A percentile compares a stretch with the other conserved stretches of the same genome.
Conservation (phyloP, 345 rosid species). For the Eucalyptus decipiens region DNA sequence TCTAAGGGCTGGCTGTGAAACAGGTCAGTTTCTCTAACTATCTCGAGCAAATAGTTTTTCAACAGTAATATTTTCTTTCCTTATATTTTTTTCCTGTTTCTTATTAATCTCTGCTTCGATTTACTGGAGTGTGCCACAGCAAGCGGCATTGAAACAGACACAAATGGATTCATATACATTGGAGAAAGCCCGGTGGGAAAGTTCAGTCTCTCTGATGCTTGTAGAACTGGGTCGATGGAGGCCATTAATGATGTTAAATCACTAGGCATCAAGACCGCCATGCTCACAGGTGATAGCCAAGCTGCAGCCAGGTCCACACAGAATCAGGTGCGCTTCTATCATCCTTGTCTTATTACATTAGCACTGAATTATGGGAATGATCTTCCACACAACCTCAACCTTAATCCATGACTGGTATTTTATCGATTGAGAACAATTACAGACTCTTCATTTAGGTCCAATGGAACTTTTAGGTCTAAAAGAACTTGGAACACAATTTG, state of each 20-base stretch:
- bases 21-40: conserved; percentile 14
- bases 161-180: conserved; percentile 50
- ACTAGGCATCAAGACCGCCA: conserved; percentile 43
- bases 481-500: not conserved
- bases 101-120: not conserved
- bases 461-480: not conserved
- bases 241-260: conserved; percentile 49
- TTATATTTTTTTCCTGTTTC: not conserved
- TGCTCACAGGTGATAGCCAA: conserved; percentile 78
- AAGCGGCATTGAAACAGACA: conserved; percentile 23
- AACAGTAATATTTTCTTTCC: not conserved
- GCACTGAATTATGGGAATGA: not conserved
- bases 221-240: conserved; percentile 58
- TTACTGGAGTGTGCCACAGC: not conserved
- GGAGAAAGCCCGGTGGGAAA: conserved; percentile 25
- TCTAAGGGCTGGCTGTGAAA: conserved; percentile 35
- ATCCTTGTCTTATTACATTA: not conserved
- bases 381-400: not conserved
- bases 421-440: not conserved
- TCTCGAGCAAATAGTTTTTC: not conserved
- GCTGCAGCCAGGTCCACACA: conserved; percentile 60
- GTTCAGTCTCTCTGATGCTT: conserved; percentile 60
- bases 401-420: not conserved
- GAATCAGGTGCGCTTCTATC: conserved; percentile 35
- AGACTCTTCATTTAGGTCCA: not conserved